Evolutionary conservation across 2,329 filamentous ascomycete genomes (phyloP), one percentile per base, ranked within the genome.

Genomic region (Gnomoniopsis sp.): DNA sequence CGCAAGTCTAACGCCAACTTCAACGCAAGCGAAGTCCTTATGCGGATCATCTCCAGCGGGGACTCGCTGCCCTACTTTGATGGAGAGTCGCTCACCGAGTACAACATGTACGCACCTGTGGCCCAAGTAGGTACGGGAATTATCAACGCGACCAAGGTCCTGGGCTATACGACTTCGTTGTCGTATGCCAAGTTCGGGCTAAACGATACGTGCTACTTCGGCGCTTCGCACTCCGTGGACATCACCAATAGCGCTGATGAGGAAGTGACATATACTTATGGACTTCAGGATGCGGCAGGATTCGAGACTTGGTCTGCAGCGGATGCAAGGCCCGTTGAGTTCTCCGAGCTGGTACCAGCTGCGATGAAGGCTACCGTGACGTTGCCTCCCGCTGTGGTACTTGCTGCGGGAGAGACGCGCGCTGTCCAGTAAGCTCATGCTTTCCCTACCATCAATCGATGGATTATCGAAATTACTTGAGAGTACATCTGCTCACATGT

Each of bases 151-250:
- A 74, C 71, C 61, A 76, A 78, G 53, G 71, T 79, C 3, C 67
- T 80, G 11, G 69, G 74, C 30, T 73, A 76, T 47, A 72, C 69
- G 2, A 75, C 74, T 0, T 57, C 69, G 33, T 65, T 79, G 26
- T 70, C 69, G 22, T 77, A 74, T 15, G 71, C 74, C 33, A 75
- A 76, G 11, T 76, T 83, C 49, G 72, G 76, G 12, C 74, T 83
- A 56, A 79, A 77, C 53, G 81, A 83, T 57, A 81, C 78, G 0
- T 70, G 74, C 46, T 62, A 77, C 54, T 79, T 82, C 59, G 64
- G 64, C 22, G 21, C 19, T 6, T 30, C 21, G 53, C 65, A 61
- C 23, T 33, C 49, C 3, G 58, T 63, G 17, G 44, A 56, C 4
- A 56, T 63, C 6, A 46, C 53, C 6, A 61, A 63, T 36, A 41